Evolutionary conservation across 2,329 filamentous ascomycete genomes (phyloP), one percentile per base, ranked within the genome.

Genomic region (Bertia moriformis): DNA sequence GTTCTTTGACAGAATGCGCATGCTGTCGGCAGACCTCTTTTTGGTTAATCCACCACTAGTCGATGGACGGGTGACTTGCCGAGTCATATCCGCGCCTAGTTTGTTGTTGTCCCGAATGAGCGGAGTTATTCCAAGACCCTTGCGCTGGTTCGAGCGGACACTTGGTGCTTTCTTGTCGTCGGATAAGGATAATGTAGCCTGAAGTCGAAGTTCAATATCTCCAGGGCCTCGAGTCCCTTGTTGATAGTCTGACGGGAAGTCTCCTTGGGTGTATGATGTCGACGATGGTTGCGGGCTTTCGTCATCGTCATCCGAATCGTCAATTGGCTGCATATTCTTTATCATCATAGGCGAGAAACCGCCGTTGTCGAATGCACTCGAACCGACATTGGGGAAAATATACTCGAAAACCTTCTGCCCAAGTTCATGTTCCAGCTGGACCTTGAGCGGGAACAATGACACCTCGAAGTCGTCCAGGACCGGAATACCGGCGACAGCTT

Each of bases 201-300:
- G 80, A 30, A 96, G 67, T 24, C 89, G 78, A 40, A 87, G 67
- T 53, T 93, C 87, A 18, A 95, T 69, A 19, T 84, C 82, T 3
- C 83, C 82, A 5, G 81, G 69, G 12, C 78, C 73, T 4, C 72
- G 78, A 5, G 67, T 62, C 43, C 74, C 71, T n/a, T 61, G 57
- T 10, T 66, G 60, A 38, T 72, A 73, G 42, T 61, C 66, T 32
- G 54, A 53, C 2, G 54, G 46, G 3, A 57, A 53, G 7, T 58
- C 54, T 19, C 52, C 54, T 2, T 59, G 51, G n/a, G 51, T 59
- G 43, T 51, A 60, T 42, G 49, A 55, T 49, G 58, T 50, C 14
- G 55, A 62, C 39, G 62, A 57, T 14, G 60, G 56, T 40, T 66
- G 61, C 18, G 45, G 49, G 14, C 60, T 60, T 5, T 69, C 68